These are phyloP conservation scores for Saccharomycopsis babjevae DNA, from an alignment of 805 yeast species.

Conservation along the genomic window DNA sequence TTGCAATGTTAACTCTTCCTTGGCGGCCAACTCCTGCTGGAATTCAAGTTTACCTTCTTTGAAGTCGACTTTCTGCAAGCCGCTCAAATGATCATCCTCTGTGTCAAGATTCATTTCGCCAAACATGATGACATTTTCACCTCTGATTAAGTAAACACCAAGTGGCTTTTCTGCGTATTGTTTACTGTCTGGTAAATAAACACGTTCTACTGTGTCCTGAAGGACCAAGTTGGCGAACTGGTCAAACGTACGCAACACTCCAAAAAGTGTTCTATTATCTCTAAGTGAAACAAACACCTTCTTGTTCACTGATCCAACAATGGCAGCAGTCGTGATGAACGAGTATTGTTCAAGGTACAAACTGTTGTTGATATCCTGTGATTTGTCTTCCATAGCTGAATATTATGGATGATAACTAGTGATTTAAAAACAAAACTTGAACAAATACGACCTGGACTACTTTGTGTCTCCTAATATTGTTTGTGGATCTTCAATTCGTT, in stretches of 20 bases:
- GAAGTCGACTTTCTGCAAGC: constrained; percentile 49
- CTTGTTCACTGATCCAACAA: constrained; percentile 73
- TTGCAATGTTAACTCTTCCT: constrained; percentile 16
- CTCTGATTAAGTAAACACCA: constrained; percentile 84
- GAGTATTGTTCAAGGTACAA: constrained; percentile 71
- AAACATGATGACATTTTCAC: constrained; percentile 88
- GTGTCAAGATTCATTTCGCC: constrained; percentile 88
- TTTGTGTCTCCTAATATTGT: too few relatives aligned
- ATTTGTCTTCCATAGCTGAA: not conserved
- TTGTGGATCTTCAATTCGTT: too few relatives aligned
- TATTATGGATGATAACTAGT: not conserved
- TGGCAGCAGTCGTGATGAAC: constrained; percentile 84
- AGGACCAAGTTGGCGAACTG: constrained; percentile 87
- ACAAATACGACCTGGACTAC: too few relatives aligned
- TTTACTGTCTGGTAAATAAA: constrained; percentile 46
- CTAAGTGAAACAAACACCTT: constrained; percentile 76
- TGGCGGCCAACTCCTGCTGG: not conserved
- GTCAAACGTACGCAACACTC: constrained; percentile 89
- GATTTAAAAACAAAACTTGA: not conserved
- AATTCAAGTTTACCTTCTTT: constrained; percentile 44
- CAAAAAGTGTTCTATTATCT: constrained; percentile 82
- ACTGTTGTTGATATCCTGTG: constrained; percentile 4
- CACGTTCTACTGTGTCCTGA: constrained; percentile 83
- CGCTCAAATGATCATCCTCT: constrained; percentile 61
- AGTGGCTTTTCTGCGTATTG: constrained; percentile 65